Percentiles rank a stretch among this genome's conserved stretches.
Conservation (phyloP, 768 basidiomycete species). For the Macrolepiota dolichaula region DNA sequence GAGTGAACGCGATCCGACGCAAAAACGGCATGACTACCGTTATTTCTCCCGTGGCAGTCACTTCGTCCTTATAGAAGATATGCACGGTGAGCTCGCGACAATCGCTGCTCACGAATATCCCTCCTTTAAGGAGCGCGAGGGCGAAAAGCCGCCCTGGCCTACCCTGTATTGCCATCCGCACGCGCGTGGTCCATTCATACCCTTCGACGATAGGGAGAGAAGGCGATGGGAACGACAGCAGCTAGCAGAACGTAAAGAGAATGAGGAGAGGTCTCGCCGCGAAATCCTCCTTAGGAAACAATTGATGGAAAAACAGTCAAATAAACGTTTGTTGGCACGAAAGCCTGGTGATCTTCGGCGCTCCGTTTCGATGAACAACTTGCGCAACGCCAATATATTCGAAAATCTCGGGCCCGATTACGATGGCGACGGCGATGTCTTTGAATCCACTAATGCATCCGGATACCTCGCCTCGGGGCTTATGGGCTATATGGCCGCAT, state of each 20-base stretch:
- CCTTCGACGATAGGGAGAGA: conserved; percentile 73
- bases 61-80: conserved; percentile 92
- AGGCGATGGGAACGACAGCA: conserved; percentile 61
- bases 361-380: conserved; percentile 71
- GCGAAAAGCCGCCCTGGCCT: conserved; percentile 70
- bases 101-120: conserved; percentile 83
- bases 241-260: conserved; percentile 40
- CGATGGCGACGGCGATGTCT: conserved; percentile 20
- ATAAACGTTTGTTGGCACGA: neutral
- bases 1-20: conserved; percentile 87
- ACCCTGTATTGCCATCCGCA: conserved; percentile 74
- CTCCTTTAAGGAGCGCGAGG: conserved; percentile 45
- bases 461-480: conserved; percentile 61
- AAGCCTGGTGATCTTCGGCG: conserved; percentile 60
- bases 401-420: neutral
- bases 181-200: conserved; percentile 70
- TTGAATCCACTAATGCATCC: conserved; percentile 62
- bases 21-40: conserved; percentile 81
- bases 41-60: conserved; percentile 78
- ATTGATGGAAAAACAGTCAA: neutral
- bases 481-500: conserved; percentile 77
- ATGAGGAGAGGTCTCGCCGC: conserved; percentile 25
- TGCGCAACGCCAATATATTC: conserved; percentile 36
- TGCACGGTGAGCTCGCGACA: conserved; percentile 78
- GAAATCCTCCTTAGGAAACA: conserved; percentile 4